Conservation (phyloP, 2,329 filamentous ascomycete genomes). For the Aureobasidium zeae region DNA sequence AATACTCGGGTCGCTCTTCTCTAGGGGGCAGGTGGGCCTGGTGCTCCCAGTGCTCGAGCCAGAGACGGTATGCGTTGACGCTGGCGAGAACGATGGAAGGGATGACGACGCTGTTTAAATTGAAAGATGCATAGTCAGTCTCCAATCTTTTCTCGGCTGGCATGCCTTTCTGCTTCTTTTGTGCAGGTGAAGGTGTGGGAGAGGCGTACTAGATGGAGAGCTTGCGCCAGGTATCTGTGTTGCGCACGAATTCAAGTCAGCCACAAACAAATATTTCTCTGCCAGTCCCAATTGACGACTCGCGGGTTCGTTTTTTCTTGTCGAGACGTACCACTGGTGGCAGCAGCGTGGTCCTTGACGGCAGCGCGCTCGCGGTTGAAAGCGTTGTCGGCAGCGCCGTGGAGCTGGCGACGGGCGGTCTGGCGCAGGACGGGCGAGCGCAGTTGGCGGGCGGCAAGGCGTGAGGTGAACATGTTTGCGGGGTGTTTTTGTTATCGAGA, state of each 20-base stretch:
- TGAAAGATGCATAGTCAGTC: not conserved
- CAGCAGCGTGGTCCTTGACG: constrained; percentile 81
- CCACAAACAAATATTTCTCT: too few relatives aligned
- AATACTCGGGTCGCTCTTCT: constrained; percentile 86
- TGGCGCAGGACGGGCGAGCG: constrained; percentile 25
- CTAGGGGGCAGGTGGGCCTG: constrained; percentile 74
- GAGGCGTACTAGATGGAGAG: constrained; percentile 75
- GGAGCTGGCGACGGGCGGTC: constrained; percentile 18
- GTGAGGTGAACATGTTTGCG: constrained; percentile 18
- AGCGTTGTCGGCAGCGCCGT: constrained; percentile 60
- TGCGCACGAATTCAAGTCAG: not conserved
- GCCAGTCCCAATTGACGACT: too few relatives aligned
- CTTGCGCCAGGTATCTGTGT: constrained; percentile 83
- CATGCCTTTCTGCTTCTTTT: not conserved
- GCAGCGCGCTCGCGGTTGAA: constrained; percentile 88
- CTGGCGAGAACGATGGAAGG: constrained; percentile 62
- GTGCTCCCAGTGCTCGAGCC: constrained; percentile 97
- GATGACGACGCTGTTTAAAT: constrained; percentile 60
- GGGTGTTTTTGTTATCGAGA: not conserved
- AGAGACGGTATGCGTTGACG: constrained; percentile 82
- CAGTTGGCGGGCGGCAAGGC: constrained; percentile 16
- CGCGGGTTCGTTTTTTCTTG: too few relatives aligned
- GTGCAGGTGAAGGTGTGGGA: constrained; percentile 1
- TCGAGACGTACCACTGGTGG: constrained; percentile 63
- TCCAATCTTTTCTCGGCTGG: not conserved